Conservation (phyloP, 192 early-diverging fungal species). For the Coemansia sp. region DNA sequence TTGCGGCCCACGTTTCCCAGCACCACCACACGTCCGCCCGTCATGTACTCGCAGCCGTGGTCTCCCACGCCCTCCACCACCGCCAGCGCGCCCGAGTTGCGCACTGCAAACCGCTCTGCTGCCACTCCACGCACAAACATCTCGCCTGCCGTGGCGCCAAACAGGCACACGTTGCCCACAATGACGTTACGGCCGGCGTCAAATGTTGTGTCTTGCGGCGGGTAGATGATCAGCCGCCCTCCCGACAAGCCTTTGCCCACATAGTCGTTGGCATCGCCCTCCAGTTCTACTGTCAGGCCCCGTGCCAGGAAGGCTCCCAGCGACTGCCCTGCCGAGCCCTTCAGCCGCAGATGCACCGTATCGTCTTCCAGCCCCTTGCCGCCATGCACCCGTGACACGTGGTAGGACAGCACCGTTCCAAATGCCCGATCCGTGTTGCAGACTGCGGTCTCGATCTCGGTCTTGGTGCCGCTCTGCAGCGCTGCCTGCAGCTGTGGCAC, state of each 20-base stretch:
- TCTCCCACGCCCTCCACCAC: conserved; percentile 97
- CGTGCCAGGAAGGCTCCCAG: conserved; percentile 91
- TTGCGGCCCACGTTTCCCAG: conserved; percentile 89
- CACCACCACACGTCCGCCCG: conserved; percentile 89
- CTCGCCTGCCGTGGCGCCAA: conserved; percentile 90
- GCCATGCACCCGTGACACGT: conserved; percentile 75
- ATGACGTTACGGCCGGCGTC: conserved; percentile 86
- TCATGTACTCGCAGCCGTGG: conserved; percentile 99
- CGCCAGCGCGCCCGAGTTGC: conserved; percentile 95
- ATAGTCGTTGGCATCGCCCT: conserved; percentile 99
- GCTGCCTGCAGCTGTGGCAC: conserved; percentile 79
- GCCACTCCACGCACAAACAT: conserved; percentile 92
- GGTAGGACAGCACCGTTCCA: conserved; percentile 89
- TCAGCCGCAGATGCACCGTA: conserved; percentile 83
- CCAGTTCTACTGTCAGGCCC: conserved; percentile 86
- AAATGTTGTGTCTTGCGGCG: conserved; percentile 76
- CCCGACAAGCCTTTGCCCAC: conserved; percentile 98
- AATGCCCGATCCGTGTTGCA: conserved; percentile 95
- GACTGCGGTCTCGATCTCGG: conserved; percentile 63
- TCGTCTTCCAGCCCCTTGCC: conserved; percentile 80
- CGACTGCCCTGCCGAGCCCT: conserved; percentile 94
- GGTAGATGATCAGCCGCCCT: conserved; percentile 85
- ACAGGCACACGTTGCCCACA: conserved; percentile 96
- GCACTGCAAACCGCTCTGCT: conserved; percentile 95
- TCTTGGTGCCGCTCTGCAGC: conserved; percentile 58